Conservation (phyloP, 495 filamentous ascomycete genomes). For the Bathelium albidoporum region DNA sequence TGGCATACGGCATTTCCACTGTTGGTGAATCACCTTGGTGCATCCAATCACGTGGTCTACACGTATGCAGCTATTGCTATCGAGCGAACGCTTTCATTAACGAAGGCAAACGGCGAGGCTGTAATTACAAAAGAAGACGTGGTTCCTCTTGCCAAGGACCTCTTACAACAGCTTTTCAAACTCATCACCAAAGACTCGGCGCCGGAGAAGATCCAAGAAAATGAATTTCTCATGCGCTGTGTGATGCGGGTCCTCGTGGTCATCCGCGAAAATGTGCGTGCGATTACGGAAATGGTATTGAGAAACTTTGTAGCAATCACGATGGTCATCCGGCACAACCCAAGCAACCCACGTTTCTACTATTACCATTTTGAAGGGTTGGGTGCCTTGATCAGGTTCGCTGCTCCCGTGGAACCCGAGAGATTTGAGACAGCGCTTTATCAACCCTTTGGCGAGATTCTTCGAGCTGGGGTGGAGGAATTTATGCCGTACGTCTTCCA, state of each 20-base stretch:
- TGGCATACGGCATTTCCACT: conserved; percentile 83
- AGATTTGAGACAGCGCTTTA: conserved; percentile 72
- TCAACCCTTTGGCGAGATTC: conserved; percentile 60
- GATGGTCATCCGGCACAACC: conserved; percentile 77
- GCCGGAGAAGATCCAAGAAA: conserved; percentile 92
- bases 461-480: conserved; percentile 76
- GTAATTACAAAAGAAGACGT: conserved; percentile 66
- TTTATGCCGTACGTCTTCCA: conserved; percentile 97
- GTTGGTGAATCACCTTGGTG: conserved; percentile 78
- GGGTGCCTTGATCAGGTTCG: conserved; percentile 85
- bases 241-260: conserved; percentile 95
- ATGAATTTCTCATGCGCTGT: conserved; percentile 97
- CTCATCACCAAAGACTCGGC: conserved; percentile 71
- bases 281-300: conserved; percentile 63
- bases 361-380: conserved; percentile 96
- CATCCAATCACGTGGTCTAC: conserved; percentile 86
- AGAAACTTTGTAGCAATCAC: conserved; percentile 76
- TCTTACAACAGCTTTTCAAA: conserved; percentile 84
- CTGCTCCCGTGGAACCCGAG: conserved; percentile 53
- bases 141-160: conserved; percentile 66
- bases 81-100: conserved; percentile 75
- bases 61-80: conserved; percentile 93
- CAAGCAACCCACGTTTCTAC: conserved; percentile 94
- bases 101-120: conserved; percentile 58
- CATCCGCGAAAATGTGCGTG: conserved; percentile 63